Evolutionary conservation across 768 basidiomycete genomes (phyloP).

Genomic region (Kwoniella bestiolae): DNA sequence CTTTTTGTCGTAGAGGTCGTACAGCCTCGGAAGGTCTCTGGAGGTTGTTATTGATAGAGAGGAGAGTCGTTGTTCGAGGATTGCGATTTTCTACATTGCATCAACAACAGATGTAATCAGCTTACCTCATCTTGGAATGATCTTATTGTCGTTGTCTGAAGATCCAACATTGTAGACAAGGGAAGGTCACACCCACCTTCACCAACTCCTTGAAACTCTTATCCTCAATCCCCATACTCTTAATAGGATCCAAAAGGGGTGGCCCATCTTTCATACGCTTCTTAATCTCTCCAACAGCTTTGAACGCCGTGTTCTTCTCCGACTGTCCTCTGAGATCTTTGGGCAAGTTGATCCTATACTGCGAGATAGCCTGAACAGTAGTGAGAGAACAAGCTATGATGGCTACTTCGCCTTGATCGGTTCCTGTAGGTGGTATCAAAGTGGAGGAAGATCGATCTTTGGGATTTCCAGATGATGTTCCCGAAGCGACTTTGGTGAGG

Average conservation of each 20-base stretch:
- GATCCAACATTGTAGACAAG: too few relatives aligned
- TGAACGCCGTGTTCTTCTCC: conserved; percentile 82
- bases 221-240: conserved; percentile 95
- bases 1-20: conserved; percentile 78
- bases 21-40: conserved; percentile 75
- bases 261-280: conserved; percentile 86
- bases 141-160: not conserved
- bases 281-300: conserved; percentile 88
- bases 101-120: conserved; percentile 5
- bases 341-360: conserved; percentile 82
- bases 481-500: conserved; percentile 75
- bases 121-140: not conserved
- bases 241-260: conserved; percentile 81
- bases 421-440: conserved; percentile 73
- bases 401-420: conserved; percentile 77
- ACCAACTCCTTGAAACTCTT: conserved; percentile 86
- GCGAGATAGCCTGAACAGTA: conserved; percentile 82
- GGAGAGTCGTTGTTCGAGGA: conserved; percentile 84
- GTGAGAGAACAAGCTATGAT: conserved; percentile 87
- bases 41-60: conserved; percentile 78
- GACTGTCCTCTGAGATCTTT: conserved; percentile 82
- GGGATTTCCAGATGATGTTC: conserved; percentile 64
- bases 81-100: conserved; percentile 81
- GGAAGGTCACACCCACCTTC: conserved; percentile 62
- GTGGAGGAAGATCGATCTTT: conserved; percentile 65